A percentile compares a stretch with the other conserved stretches of the same genome.
Conservation (phyloP, 2,329 filamentous ascomycete genomes). For the Cordyceps tenuipes region DNA sequence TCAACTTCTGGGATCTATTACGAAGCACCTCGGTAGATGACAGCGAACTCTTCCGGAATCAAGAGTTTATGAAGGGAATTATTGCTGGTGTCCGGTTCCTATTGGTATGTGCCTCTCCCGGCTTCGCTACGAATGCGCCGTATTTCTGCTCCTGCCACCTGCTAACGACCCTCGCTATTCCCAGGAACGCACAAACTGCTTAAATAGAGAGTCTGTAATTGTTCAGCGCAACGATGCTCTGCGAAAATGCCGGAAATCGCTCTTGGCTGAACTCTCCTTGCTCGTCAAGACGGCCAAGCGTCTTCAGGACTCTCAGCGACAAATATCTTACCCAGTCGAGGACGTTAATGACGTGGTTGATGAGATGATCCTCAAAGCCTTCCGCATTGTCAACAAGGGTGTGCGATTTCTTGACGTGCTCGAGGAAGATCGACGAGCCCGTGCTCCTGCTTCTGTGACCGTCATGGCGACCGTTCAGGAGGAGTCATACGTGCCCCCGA, state of each 20-base stretch:
- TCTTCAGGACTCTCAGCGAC: slow-evolving; percentile 64
- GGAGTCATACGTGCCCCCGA: slow-evolving; percentile 51
- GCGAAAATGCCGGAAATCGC: slow-evolving; percentile 72
- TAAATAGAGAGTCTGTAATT: slow-evolving; percentile 70
- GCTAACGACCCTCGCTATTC: not conserved
- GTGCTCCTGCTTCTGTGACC: slow-evolving; percentile 46
- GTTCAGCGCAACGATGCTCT: slow-evolving; percentile 70
- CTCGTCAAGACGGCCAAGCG: slow-evolving; percentile 84
- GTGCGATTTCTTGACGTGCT: slow-evolving; percentile 85
- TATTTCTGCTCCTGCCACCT: not conserved
- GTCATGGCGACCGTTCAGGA: slow-evolving; percentile 52
- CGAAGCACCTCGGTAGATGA: slow-evolving; percentile 69
- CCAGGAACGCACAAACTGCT: slow-evolving; percentile 79
- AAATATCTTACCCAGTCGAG: slow-evolving; percentile 37
- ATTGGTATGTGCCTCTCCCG: slow-evolving; percentile 53
- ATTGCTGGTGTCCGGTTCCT: slow-evolving; percentile 89
- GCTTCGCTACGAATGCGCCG: not conserved
- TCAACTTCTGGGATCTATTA: slow-evolving; percentile 88
- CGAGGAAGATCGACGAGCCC: slow-evolving; percentile 51
- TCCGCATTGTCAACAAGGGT: slow-evolving; percentile 85
- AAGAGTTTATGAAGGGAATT: slow-evolving; percentile 89
- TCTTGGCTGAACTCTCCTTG: slow-evolving; percentile 81
- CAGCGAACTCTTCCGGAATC: slow-evolving; percentile 72
- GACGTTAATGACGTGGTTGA: slow-evolving; percentile 72
- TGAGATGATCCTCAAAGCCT: slow-evolving; percentile 87